Evolutionary conservation across 1,284 basidiomycete genomes (phyloP).

Genomic region (Cutaneotrichosporon arboriforme): DNA sequence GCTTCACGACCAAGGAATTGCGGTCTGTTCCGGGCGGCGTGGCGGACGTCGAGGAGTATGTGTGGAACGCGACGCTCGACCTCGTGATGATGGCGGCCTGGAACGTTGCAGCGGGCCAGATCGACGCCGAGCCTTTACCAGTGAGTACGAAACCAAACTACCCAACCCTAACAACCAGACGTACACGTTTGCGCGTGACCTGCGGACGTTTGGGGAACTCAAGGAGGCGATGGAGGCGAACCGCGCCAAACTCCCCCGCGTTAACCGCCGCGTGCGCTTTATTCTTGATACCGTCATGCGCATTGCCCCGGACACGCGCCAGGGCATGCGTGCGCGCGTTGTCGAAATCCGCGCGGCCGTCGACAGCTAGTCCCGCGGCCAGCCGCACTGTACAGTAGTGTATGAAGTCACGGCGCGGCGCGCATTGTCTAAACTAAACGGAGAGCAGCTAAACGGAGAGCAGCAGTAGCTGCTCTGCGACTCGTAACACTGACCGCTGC

Average conservation of each 20-base stretch:
- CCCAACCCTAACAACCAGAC: slow-evolving; percentile 25
- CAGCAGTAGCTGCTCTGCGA: no score
- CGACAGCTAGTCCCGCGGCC: slow-evolving; percentile 12
- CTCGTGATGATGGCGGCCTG: slow-evolving; percentile 44
- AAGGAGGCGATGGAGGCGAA: slow-evolving; percentile 27
- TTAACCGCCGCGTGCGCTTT: slow-evolving; percentile 23
- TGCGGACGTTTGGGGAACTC: slow-evolving; percentile 38
- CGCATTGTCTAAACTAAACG: neutral
- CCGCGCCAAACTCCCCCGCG: slow-evolving; percentile 20
- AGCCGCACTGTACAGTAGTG: neutral
- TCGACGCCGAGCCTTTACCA: slow-evolving; percentile 35
- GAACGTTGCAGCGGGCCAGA: slow-evolving; percentile 35
- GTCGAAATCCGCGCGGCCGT: slow-evolving; percentile 25
- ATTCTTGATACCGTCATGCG: slow-evolving; percentile 28
- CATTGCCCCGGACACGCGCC: slow-evolving; percentile 35
- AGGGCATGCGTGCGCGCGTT: slow-evolving; percentile 36
- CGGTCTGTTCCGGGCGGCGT: slow-evolving; percentile 37
- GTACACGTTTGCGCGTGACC: slow-evolving; percentile 46
- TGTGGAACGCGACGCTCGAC: slow-evolving; percentile 47
- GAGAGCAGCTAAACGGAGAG: neutral
- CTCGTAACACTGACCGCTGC: no score
- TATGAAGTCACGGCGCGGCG: neutral
- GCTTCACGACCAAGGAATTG: slow-evolving; percentile 46
- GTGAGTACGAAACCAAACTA: slow-evolving; percentile 22
- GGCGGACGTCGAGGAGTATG: slow-evolving; percentile 42